Base-by-base conservation (phyloP, 352 stramenopile species). In the Halophytophthora polymorphica region DNA sequence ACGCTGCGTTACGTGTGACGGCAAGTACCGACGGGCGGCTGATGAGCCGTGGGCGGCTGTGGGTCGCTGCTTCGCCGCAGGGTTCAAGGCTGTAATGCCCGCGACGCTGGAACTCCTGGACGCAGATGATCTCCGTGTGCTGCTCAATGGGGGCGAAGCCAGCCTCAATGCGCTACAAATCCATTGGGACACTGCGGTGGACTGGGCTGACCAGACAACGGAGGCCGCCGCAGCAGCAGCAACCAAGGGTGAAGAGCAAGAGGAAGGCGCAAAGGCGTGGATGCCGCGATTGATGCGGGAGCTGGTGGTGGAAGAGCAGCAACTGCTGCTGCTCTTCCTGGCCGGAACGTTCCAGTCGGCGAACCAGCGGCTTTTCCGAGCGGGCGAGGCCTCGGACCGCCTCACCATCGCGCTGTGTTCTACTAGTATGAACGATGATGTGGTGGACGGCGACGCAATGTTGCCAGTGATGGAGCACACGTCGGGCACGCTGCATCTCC, bases 221-320 rank as follows among this genome's bases (percentile, higher is more conserved):
- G 25, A 57, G 10, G 53, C 51, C 39, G 54, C 53, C 31, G 37
- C 14, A 12, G 38, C 28, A 7, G 45, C 53, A 19, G 59, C 64
- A 47, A 17, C 14, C n/a, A 31, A 54, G 17, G 57, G 35, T 29
- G 42, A 51, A 3, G 51, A 55, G 2, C 54, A 56, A 17, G 28
- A 28, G 19, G 55, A 47, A 44, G 49, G 23, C 15, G 50, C 31
- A 12, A 69, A 73, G 46, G 28, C 14, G 28, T 90, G 76, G 79
- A 63, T 74, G 49, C 58, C 59, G 37, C 71, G 77, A 14, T 44
- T 88, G 14, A 59, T 83, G 14, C 64, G 22, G 1, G 77, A 88
- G 29, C 64, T 90, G 13, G 71, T 83, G 3, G 33, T 78, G 1
- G 77, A 90, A 36, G 79, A 90, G 44, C 73, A 77, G 37, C 70